Base-by-base conservation (phyloP, 225 moss, liverwort and hornwort genomes). In the Marchantia paleacea region DNA sequence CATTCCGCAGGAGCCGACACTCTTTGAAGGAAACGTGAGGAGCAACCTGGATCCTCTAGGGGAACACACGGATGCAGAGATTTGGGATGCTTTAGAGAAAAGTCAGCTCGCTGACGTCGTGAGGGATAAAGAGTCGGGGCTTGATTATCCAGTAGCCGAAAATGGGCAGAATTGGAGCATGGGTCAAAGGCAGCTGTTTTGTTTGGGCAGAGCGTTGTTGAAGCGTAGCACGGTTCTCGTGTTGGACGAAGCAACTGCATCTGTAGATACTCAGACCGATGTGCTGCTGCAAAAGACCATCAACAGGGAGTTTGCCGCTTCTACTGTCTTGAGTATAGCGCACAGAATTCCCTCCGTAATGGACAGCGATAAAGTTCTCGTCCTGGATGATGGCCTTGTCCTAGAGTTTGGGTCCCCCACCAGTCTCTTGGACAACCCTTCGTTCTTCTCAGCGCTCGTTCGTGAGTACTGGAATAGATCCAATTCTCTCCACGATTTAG, bases 31-130 rank as follows among this genome's bases (percentile, higher is more conserved):
- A 24, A 93, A 84, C 12, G 89, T 95, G 48, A 88, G 95, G 16
- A 83, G 89, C 14, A 95, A 93, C 67, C 50, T 95, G 74, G 95
- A 95, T 64, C 95, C 92, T 52, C 89, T 95, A 8, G 85, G 80
- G 26, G 86, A 83, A 62, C 86, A 87, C 26, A 80, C 86, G 3
- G 95, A 95, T 83, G 75, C 60, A n/a, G 78, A 83, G 31, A 88
- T 95, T 49, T 93, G 95, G 95, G 89, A 95, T 88, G 82, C 82
- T 7, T 22, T 84, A 54, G 87, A 82, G 29, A 84, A 81, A 63
- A 82, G 87, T 73, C 84, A 84, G 64, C 82, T 87, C 16, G 81
- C 69, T 0, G 80, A 82, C 31, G 25, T 80, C 20, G 81, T 87
- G 26, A 47, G 76, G 57, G 84, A 82, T 25, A 87, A 84, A 57